A percentile compares a stretch with the other conserved stretches of the same genome.
These are phyloP conservation scores for Rhodotorula toruloides DNA, from an alignment of 768 basidiomycete species.

Conservation along the genomic window DNA sequence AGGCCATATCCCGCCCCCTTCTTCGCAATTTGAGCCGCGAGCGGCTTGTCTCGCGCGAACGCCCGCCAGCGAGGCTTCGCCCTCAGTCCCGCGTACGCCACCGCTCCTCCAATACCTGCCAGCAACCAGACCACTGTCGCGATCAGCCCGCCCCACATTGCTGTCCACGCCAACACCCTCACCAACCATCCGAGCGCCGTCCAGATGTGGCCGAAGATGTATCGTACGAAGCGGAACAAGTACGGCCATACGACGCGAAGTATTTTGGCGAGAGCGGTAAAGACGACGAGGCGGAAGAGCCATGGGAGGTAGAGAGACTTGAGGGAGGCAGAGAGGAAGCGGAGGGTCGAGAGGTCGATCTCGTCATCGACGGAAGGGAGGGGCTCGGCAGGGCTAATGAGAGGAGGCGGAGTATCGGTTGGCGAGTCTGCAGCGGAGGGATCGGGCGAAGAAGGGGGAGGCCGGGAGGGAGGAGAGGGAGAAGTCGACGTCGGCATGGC, in stretches of 20 bases:
- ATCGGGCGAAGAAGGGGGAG: neutral
- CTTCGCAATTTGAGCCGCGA: neutral
- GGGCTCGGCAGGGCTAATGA: neutral
- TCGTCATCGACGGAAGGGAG: slow-evolving; percentile 5
- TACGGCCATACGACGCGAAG: neutral
- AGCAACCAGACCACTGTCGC: slow-evolving; percentile 11
- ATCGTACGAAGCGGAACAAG: neutral
- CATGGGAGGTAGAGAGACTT: slow-evolving; percentile 14
- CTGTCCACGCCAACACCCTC: neutral
- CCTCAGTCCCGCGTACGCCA: neutral
- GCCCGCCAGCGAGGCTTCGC: slow-evolving; percentile 1
- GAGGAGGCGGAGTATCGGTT: neutral
- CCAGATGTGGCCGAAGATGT: neutral
- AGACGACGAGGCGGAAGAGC: slow-evolving; percentile 11
- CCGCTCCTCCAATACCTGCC: neutral
- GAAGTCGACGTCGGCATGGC: neutral
- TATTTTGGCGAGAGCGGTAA: slow-evolving; percentile 10
- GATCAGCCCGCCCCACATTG: slow-evolving; percentile 7
- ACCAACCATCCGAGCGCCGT: neutral
- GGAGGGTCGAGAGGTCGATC: slow-evolving; percentile 23
- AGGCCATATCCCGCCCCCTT: neutral
- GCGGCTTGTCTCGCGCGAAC: neutral
- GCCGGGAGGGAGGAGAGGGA: neutral
- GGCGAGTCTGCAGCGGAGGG: neutral
- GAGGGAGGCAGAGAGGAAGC: slow-evolving; percentile 3